phyloP scores from a whole-genome alignment of 202 grass and related monocot species.

The Setaria italica region DNA sequence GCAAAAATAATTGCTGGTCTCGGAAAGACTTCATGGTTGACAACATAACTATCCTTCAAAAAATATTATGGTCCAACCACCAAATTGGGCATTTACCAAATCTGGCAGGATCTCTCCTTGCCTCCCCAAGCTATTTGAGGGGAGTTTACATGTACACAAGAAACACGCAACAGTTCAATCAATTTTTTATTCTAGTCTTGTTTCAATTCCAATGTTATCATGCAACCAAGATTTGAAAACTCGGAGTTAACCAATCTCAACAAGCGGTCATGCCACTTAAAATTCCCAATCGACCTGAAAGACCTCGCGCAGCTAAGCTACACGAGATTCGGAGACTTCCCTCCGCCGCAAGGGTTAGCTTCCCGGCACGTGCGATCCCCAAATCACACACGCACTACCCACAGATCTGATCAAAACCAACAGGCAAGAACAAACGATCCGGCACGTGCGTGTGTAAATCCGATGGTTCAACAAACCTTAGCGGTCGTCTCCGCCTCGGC shows the following conservation, averaged over 20 bases:
- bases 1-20: neutral
- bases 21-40: neutral
- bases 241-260: neutral
- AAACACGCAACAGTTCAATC: neutral
- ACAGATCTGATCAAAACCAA: constrained; percentile 55
- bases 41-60: neutral
- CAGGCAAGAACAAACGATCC: constrained; percentile 57
- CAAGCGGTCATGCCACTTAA: neutral
- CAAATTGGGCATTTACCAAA: neutral
- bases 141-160: neutral
- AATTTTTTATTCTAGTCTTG: neutral
- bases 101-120: neutral
- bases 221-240: neutral
- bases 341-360: constrained; percentile 7
- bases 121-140: too few species aligned
- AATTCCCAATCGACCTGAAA: neutral
- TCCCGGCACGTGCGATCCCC: constrained; percentile 42
- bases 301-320: neutral
- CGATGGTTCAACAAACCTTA: constrained; percentile 92
- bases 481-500: constrained; percentile 65
- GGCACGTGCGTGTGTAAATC: constrained; percentile 65
- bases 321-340: neutral
- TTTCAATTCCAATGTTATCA: too few species aligned
- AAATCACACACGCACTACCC: constrained; percentile 58
- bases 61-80: too few species aligned